A percentile compares a stretch with the other conserved stretches of the same genome.
phyloP scores from a whole-genome alignment of 225 moss, liverwort and hornwort species.

The Pseudoscleropodium purum region DNA sequence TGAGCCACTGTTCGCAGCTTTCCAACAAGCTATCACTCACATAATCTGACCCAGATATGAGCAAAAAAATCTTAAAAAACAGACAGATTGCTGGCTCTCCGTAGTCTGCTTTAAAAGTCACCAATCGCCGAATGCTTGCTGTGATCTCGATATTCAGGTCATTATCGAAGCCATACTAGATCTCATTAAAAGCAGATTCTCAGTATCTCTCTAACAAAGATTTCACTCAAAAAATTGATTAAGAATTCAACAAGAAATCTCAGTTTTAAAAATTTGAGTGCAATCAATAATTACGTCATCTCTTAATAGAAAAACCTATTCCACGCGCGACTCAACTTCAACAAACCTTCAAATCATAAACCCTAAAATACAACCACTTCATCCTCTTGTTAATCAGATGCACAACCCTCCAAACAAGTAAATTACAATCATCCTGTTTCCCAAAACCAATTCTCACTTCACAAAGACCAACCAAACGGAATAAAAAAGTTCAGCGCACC shows the following conservation, averaged over 20 bases:
- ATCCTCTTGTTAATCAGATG: not conserved
- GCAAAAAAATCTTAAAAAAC: not conserved
- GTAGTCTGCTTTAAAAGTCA: not conserved
- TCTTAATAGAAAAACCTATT: not conserved
- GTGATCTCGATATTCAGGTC: not conserved
- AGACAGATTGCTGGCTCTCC: not conserved
- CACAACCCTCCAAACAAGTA: not conserved
- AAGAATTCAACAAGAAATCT: not conserved
- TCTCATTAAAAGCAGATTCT: not conserved
- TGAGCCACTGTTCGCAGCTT: not conserved
- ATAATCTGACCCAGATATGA: not conserved
- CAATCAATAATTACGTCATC: not conserved
- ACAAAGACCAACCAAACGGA: not conserved
- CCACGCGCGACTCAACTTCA: not conserved
- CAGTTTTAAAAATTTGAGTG: too few species aligned
- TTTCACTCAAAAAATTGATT: not conserved
- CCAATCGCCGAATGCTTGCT: not conserved
- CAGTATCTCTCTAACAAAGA: not conserved
- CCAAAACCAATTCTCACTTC: not conserved
- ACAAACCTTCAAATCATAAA: not conserved
- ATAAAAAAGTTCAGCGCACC: not conserved
- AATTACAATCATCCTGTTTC: not conserved
- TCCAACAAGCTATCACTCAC: not conserved
- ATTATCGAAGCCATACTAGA: not conserved
- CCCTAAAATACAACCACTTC: not conserved